These are phyloP conservation scores for Neopestalotiopsis clavispora DNA, from an alignment of 2,329 filamentous ascomycete genomes.

Conservation along the genomic window DNA sequence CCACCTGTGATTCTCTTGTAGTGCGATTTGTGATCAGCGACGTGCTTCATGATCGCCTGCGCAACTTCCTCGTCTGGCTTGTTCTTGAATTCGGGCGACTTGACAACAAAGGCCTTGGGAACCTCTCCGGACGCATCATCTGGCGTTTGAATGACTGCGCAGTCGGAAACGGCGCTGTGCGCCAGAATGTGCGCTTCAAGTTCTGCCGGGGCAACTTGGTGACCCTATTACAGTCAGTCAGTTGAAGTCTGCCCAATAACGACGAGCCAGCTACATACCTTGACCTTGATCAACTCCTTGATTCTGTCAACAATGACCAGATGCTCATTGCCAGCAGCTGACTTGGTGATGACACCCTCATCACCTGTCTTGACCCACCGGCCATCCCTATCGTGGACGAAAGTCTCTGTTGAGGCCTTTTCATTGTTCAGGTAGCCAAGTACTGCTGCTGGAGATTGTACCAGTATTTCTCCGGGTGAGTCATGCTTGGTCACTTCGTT, in stretches of 20 bases:
- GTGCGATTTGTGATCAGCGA: slow-evolving; percentile 61
- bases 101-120: slow-evolving; percentile 71
- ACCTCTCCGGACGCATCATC: slow-evolving; percentile 67
- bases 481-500: slow-evolving; percentile 68
- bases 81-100: slow-evolving; percentile 42
- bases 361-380: slow-evolving; percentile 86
- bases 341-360: slow-evolving; percentile 72
- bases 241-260: background rate
- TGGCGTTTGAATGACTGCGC: slow-evolving; percentile 76
- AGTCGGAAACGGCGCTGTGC: slow-evolving; percentile 77
- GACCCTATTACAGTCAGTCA: slow-evolving; percentile 51
- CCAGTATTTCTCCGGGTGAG: slow-evolving; percentile 78
- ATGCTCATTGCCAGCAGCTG: slow-evolving; percentile 74
- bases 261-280: slow-evolving; percentile 41
- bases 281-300: slow-evolving; percentile 56
- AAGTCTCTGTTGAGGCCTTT: slow-evolving; percentile 81
- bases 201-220: slow-evolving; percentile 84
- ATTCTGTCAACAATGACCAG: slow-evolving; percentile 81
- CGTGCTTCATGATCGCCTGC: slow-evolving; percentile 54
- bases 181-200: slow-evolving; percentile 80
- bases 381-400: slow-evolving; percentile 67
- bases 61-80: slow-evolving; percentile 42
- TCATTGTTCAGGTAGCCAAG: slow-evolving; percentile 88
- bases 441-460: slow-evolving; percentile 77
- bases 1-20: slow-evolving; percentile 62